A percentile compares a stretch with the other conserved stretches of the same genome.
phyloP scores from a whole-genome alignment of 164 flowering plant species.

The Vitis riparia region DNA sequence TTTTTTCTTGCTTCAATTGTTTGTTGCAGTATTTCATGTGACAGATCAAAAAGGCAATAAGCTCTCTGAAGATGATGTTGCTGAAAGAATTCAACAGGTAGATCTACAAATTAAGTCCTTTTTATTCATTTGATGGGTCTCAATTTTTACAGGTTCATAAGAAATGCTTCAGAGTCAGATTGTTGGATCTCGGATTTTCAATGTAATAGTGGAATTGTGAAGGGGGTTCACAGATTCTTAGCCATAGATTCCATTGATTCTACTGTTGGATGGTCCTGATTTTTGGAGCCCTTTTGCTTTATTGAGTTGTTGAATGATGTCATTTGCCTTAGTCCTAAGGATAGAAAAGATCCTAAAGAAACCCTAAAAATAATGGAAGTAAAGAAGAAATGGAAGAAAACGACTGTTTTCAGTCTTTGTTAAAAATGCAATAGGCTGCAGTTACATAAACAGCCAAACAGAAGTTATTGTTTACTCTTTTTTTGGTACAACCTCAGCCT shows the following conservation, averaged over 20 bases:
- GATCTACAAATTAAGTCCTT: constrained; percentile 11
- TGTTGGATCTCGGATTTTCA: neutral
- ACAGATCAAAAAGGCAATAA: constrained; percentile 79
- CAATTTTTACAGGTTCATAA: neutral
- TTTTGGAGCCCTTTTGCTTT: neutral
- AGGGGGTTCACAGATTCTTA: neutral
- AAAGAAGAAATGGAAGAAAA: no score
- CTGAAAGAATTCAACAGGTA: constrained; percentile 75
- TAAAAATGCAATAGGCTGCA: neutral
- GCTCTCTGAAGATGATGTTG: constrained; percentile 57
- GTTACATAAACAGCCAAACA: neutral
- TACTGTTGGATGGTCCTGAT: neutral
- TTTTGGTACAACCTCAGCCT: no score
- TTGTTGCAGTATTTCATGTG: constrained; percentile 75
- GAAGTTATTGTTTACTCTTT: neutral
- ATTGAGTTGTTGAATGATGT: neutral
- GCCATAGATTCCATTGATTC: neutral
- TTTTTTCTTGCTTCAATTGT: neutral
- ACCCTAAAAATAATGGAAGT: no score
- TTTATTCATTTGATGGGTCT: constrained; percentile 1
- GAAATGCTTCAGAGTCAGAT: neutral
- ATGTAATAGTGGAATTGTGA: constrained; percentile 1
- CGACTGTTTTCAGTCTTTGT: no score
- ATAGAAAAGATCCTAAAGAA: neutral
- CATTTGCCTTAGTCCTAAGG: neutral